Evolutionary conservation across 2,329 filamentous ascomycete genomes (phyloP).

Genomic region (Microcyclosporella mali): DNA sequence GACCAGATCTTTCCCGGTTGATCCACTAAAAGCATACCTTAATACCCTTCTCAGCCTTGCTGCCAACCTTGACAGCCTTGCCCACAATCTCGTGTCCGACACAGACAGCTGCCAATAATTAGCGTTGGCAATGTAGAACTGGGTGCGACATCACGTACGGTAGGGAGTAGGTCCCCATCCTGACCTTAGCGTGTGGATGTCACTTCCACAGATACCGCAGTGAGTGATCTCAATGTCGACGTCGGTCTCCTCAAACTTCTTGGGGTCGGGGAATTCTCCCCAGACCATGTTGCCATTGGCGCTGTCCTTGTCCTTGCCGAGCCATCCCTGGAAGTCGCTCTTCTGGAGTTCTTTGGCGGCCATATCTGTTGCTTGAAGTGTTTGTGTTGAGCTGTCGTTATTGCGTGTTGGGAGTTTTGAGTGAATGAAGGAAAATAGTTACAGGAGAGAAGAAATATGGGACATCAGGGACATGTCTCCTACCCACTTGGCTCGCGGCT

Average conservation of each 20-base stretch:
- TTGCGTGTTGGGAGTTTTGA: too few relatives aligned
- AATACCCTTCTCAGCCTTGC: conserved; percentile 27
- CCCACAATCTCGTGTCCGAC: conserved; percentile 34
- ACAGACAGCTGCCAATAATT: conserved; percentile 13
- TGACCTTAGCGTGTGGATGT: conserved; percentile 29
- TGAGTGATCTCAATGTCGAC: conserved; percentile 39
- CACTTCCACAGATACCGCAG: conserved; percentile 33
- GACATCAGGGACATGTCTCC: too few relatives aligned
- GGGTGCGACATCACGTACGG: conserved; percentile 9
- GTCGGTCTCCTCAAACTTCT: conserved; percentile 36
- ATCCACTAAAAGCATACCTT: conserved; percentile 9
- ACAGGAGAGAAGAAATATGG: too few relatives aligned
- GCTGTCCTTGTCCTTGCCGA: conserved; percentile 46
- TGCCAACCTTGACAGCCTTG: conserved; percentile 30
- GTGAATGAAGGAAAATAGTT: too few relatives aligned
- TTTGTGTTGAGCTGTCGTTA: background rate
- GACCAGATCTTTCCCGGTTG: too few relatives aligned
- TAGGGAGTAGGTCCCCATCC: conserved; percentile 43
- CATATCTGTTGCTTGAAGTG: background rate
- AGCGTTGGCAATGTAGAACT: background rate
- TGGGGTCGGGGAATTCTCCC: conserved; percentile 38
- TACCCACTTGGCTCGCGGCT: too few relatives aligned
- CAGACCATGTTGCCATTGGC: conserved; percentile 51
- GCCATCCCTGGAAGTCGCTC: conserved; percentile 54
- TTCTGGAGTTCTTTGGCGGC: conserved; percentile 23